phyloP scores from a whole-genome alignment of 345 rosid species.

The Eucalyptus regnans region DNA sequence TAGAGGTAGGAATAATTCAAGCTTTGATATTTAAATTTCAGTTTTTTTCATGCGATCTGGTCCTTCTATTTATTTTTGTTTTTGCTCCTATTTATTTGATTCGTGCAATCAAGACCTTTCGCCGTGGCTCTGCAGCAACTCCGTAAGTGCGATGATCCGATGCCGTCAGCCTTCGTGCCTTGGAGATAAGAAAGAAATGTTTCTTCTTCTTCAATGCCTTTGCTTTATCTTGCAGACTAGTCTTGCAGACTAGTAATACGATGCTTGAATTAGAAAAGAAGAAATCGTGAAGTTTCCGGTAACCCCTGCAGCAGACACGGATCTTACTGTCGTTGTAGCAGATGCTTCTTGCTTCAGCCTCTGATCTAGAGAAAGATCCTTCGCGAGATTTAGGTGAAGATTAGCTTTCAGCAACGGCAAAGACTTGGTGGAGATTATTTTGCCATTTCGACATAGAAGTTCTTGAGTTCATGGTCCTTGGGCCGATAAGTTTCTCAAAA shows the following conservation, averaged over 20 bases:
- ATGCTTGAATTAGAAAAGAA: slow-evolving; percentile 41
- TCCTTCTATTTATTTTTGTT: background rate
- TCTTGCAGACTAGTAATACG: slow-evolving; percentile 19
- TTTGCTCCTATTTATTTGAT: background rate
- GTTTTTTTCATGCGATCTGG: background rate
- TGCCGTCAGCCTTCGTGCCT: background rate
- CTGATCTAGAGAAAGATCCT: background rate
- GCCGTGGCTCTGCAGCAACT: background rate
- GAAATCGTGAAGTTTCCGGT: background rate
- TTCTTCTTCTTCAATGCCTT: background rate
- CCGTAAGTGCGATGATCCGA: background rate
- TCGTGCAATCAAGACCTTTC: background rate
- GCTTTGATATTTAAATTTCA: background rate
- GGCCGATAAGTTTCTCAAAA: background rate
- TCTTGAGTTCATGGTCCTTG: background rate
- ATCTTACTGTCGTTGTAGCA: background rate
- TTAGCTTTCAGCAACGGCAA: background rate
- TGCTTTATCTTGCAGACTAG: slow-evolving; percentile 42
- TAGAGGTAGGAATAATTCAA: too few relatives aligned
- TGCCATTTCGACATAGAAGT: background rate
- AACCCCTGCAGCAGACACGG: background rate
- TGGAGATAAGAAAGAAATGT: background rate
- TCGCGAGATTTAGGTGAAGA: background rate
- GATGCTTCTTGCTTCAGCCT: background rate
- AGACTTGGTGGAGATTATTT: background rate